These are phyloP conservation scores for Phytomonas sp. DNA, from an alignment of 208 protist species.

Conservation along the genomic window DNA sequence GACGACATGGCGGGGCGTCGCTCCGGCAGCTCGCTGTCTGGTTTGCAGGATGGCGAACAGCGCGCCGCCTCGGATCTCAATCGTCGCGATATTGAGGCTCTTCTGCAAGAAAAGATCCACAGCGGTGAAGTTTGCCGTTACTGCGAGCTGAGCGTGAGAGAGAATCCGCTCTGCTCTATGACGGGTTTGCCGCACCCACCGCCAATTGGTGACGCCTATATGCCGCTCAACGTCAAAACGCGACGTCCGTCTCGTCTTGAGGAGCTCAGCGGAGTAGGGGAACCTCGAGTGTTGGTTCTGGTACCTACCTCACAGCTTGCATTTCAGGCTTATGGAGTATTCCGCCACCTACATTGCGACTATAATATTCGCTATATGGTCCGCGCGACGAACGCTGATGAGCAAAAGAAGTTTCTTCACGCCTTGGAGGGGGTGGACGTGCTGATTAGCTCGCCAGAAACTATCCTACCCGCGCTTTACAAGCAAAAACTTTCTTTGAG, in stretches of 20 bases:
- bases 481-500: constrained; percentile 58
- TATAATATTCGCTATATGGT: constrained; percentile 53
- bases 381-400: constrained; percentile 52
- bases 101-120: constrained; percentile 56
- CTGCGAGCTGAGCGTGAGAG: constrained; percentile 56
- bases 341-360: constrained; percentile 33
- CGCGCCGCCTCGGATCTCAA: constrained; percentile 15
- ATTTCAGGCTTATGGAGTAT: constrained; percentile 43
- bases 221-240: constrained; percentile 5
- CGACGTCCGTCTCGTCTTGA: constrained; percentile 22
- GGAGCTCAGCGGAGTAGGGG: constrained; percentile 38
- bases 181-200: constrained; percentile 61
- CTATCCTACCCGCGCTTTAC: constrained; percentile 57
- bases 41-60: constrained; percentile 3
- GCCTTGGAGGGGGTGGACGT: constrained; percentile 61
- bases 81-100: constrained; percentile 38
- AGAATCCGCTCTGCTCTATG: constrained; percentile 54
- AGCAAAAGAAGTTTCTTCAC: constrained; percentile 48
- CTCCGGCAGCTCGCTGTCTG: not conserved
- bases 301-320: constrained; percentile 67
- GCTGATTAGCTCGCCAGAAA: constrained; percentile 66
- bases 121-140: constrained; percentile 72
- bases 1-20: constrained; percentile 16
- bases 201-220: constrained; percentile 7
- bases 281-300: constrained; percentile 63